Conservation (phyloP, 1,284 basidiomycete genomes). For the Coriolopsis trogii region DNA sequence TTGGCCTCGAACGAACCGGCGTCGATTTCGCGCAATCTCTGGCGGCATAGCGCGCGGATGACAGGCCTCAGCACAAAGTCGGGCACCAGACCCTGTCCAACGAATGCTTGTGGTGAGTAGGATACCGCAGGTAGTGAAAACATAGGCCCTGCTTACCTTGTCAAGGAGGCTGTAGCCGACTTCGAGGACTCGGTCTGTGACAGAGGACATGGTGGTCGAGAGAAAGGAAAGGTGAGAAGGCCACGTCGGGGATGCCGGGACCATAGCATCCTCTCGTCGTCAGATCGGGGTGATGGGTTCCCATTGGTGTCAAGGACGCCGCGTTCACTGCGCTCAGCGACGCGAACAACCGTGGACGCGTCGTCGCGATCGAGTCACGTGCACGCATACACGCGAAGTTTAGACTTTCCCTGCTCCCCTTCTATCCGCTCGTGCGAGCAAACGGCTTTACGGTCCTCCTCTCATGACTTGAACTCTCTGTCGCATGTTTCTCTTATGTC, state of each 20-base stretch:
- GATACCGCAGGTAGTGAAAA: not conserved
- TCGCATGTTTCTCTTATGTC: not conserved
- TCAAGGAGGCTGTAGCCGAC: conserved; percentile 33
- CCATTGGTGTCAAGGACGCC: conserved; percentile 9
- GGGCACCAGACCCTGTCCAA: conserved; percentile 61
- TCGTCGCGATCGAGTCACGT: conserved; percentile 21
- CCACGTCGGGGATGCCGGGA: not conserved
- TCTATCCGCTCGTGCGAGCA: conserved; percentile 17
- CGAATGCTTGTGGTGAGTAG: not conserved
- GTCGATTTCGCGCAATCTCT: conserved; percentile 66
- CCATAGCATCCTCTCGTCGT: not conserved
- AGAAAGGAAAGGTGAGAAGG: not conserved
- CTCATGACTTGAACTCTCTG: not conserved
- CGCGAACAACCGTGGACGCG: conserved; percentile 5
- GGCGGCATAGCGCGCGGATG: conserved; percentile 61
- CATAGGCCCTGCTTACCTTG: conserved; percentile 27
- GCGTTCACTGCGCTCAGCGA: conserved; percentile 3
- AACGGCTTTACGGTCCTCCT: not conserved
- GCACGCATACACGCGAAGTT: not conserved
- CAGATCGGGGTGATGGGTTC: conserved; percentile 6
- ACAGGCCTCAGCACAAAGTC: conserved; percentile 63
- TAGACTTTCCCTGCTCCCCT: too few species aligned
- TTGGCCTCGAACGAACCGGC: conserved; percentile 63
- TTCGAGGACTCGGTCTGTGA: conserved; percentile 18
- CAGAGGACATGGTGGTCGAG: conserved; percentile 7